Percentiles rank a stretch among this genome's conserved stretches.
phyloP scores from a whole-genome alignment of 1,284 basidiomycete genomes.

The Tylopilus sp. region DNA sequence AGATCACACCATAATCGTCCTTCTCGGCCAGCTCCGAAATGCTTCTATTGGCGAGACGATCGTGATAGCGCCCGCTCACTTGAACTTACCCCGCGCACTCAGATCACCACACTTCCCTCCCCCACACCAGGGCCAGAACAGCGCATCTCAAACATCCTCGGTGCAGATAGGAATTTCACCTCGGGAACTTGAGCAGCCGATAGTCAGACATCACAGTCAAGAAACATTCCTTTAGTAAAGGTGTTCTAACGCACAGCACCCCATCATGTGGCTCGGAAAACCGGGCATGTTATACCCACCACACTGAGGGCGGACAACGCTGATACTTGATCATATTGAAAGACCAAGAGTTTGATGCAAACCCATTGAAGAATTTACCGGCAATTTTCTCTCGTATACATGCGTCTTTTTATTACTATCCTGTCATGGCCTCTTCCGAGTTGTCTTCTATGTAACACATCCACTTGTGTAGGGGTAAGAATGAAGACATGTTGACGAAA shows the following conservation, averaged over 20 bases:
- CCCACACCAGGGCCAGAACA: constrained; percentile 60
- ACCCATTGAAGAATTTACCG: too few species aligned
- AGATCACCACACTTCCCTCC: constrained; percentile 32
- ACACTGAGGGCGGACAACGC: constrained; percentile 30
- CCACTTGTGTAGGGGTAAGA: too few species aligned
- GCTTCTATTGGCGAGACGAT: too few species aligned
- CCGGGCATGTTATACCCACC: constrained; percentile 60
- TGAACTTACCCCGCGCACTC: constrained; percentile 46
- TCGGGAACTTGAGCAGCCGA: constrained; percentile 67
- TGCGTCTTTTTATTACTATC: too few species aligned
- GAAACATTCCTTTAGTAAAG: constrained; percentile 70
- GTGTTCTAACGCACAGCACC: constrained; percentile 64
- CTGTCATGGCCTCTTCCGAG: too few species aligned
- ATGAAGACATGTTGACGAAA: too few species aligned
- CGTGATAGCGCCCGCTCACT: constrained; percentile 54
- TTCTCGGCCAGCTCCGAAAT: too few species aligned
- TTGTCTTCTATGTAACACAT: too few species aligned
- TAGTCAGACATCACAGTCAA: constrained; percentile 73
- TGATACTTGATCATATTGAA: too few species aligned
- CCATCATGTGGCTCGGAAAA: constrained; percentile 60
- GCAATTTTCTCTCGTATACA: too few species aligned
- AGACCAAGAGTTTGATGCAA: too few species aligned
- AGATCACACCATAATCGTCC: too few species aligned
- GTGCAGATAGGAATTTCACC: constrained; percentile 60
- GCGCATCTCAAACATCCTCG: constrained; percentile 69